Conservation (phyloP, 352 stramenopile genomes). For the Globisporangium mamillatum region DNA sequence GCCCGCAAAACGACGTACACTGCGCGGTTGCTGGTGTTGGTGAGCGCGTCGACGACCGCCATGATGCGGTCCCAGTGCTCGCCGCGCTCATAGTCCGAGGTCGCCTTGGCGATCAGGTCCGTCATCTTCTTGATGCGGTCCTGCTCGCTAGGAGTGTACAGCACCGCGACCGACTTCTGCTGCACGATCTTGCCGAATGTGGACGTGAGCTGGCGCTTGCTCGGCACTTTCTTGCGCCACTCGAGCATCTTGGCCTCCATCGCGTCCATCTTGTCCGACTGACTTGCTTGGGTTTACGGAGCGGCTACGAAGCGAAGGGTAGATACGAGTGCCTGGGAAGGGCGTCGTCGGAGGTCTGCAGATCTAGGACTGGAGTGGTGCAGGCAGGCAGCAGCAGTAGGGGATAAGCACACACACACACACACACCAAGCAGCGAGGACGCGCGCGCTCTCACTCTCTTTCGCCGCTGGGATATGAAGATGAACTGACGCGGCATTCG, state of each 20-base stretch:
- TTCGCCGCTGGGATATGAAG: neutral
- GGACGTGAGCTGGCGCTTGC: constrained; percentile 61
- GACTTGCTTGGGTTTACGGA: neutral
- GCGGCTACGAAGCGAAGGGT: neutral
- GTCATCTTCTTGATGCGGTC: constrained; percentile 74
- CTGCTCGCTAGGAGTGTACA: constrained; percentile 72
- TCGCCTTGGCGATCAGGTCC: constrained; percentile 64
- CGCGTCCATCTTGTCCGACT: constrained; percentile 24
- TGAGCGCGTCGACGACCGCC: constrained; percentile 72
- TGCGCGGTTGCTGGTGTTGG: constrained; percentile 53
- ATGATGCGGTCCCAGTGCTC: constrained; percentile 78
- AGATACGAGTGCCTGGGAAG: neutral
- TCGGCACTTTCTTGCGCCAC: constrained; percentile 69
- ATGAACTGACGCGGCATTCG: neutral
- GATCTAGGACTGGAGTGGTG: neutral
- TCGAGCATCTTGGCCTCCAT: constrained; percentile 73
- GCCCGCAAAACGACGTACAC: constrained; percentile 31
- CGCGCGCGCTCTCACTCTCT: neutral
- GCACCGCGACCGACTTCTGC: constrained; percentile 71
- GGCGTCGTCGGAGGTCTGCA: neutral
- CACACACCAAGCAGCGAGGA: neutral
- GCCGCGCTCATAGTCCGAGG: constrained; percentile 66
- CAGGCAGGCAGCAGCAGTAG: neutral
- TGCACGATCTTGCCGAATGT: constrained; percentile 71
- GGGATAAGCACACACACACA: neutral